Conservation (phyloP, 805 yeast genomes). For the Candida taoyuanica region DNA sequence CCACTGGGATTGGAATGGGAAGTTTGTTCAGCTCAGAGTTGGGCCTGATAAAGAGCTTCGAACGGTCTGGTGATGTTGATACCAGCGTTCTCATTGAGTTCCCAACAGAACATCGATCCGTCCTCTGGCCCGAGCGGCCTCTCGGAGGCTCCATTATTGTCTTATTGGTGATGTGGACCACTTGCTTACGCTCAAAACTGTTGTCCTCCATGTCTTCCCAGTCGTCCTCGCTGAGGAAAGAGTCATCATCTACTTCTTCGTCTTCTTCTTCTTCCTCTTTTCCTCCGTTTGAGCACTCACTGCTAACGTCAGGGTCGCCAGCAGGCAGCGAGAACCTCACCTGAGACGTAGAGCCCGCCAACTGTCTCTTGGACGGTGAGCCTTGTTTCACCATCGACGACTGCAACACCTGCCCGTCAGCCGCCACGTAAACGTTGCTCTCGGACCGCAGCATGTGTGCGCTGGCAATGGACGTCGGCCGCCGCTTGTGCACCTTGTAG, state of each 20-base stretch:
- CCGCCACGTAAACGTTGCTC: conserved; percentile 22
- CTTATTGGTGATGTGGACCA: conserved; percentile 12
- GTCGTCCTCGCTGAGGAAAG: conserved; percentile 13
- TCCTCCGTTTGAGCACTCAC: neutral
- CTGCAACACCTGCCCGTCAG: conserved; percentile 26
- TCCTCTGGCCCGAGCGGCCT: conserved; percentile 6
- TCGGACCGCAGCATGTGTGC: conserved; percentile 9
- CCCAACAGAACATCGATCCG: conserved; percentile 11
- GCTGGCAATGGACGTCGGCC: conserved; percentile 2
- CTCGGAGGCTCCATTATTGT: conserved; percentile 9
- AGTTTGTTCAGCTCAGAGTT: conserved; percentile 33
- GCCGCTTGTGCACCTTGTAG: neutral
- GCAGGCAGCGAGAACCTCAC: conserved; percentile 27
- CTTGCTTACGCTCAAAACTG: conserved; percentile 9
- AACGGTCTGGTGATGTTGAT: conserved; percentile 17
- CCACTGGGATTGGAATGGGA: conserved; percentile 34
- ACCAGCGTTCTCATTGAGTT: conserved; percentile 22
- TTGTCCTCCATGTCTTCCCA: conserved; percentile 14
- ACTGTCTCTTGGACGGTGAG: conserved; percentile 25
- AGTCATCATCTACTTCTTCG: conserved; percentile 8
- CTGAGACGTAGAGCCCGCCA: conserved; percentile 25
- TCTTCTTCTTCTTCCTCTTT: conserved; percentile 14
- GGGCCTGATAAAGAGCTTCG: conserved; percentile 30
- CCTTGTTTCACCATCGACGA: conserved; percentile 27
- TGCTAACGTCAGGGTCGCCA: neutral